Conservation (phyloP, 1,284 basidiomycete species). For the Cryptococcus sp. region DNA sequence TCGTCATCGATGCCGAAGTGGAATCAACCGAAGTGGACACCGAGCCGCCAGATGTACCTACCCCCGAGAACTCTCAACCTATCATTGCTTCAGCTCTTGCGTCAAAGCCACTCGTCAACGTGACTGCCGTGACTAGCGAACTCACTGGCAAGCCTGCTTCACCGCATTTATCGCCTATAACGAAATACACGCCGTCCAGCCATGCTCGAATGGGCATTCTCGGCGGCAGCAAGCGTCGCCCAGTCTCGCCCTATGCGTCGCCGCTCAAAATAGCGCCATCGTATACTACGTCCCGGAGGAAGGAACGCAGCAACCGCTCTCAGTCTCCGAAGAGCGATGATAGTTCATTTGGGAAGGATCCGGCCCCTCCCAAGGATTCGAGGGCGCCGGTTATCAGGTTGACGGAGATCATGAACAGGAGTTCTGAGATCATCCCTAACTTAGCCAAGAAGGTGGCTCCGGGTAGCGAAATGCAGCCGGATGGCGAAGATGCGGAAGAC, state of each 20-base stretch:
- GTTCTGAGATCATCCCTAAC: background rate
- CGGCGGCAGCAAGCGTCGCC: no score
- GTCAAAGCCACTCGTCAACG: background rate
- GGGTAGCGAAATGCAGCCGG: no score
- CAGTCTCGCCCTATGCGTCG: background rate
- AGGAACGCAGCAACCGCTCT: background rate
- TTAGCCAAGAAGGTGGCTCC: no score
- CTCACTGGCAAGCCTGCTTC: background rate
- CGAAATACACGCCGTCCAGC: background rate
- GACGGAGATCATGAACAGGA: background rate
- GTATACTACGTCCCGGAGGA: no score
- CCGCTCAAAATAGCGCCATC: background rate
- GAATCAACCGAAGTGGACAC: slow-evolving; percentile 15
- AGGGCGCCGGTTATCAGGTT: background rate
- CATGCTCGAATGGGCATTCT: no score
- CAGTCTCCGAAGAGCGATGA: background rate
- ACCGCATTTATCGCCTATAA: background rate
- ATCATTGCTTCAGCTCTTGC: slow-evolving; percentile 1
- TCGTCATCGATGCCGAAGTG: background rate
- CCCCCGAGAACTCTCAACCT: slow-evolving; percentile 7
- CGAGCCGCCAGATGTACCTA: slow-evolving; percentile 2
- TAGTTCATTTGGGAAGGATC: background rate
- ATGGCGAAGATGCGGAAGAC: no score
- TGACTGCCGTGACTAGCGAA: background rate
- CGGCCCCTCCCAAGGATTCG: background rate